These are phyloP conservation scores for Ceratocystis harringtonii DNA, from an alignment of 2,329 filamentous ascomycete genomes.

Conservation along the genomic window DNA sequence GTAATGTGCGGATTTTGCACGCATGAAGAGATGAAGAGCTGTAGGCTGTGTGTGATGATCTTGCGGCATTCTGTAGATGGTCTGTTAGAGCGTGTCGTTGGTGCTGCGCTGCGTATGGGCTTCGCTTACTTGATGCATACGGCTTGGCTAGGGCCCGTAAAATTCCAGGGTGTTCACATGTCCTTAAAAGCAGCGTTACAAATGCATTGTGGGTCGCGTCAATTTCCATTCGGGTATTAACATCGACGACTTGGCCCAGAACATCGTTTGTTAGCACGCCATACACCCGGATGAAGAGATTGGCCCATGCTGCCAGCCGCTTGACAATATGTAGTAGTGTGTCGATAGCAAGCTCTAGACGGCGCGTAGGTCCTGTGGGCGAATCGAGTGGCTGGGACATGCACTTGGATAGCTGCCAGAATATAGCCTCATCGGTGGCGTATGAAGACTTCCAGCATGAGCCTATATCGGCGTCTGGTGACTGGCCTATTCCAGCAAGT, in stretches of 20 bases:
- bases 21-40: conserved; percentile 40
- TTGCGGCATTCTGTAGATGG: conserved; percentile 30
- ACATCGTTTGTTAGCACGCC: conserved; percentile 35
- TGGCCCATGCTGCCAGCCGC: conserved; percentile 43
- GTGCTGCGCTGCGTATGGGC: neutral
- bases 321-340: conserved; percentile 37
- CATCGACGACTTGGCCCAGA: conserved; percentile 31
- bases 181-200: conserved; percentile 45
- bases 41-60: conserved; percentile 35
- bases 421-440: conserved; percentile 70
- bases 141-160: conserved; percentile 38
- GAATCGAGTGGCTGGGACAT: conserved; percentile 6
- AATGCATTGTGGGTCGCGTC: conserved; percentile 47
- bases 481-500: conserved; percentile 19
- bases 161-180: conserved; percentile 45
- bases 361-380: neutral
- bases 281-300: conserved; percentile 38
- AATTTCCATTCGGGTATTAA: conserved; percentile 40
- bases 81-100: conserved; percentile 1
- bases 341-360: conserved; percentile 24
- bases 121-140: conserved; percentile 23
- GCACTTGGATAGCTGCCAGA: conserved; percentile 82
- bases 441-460: conserved; percentile 41
- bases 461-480: conserved; percentile 17
- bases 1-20: conserved; percentile 42